Conservation (phyloP, 371 early-diverging fungal species). For the Mortierella sp. region DNA sequence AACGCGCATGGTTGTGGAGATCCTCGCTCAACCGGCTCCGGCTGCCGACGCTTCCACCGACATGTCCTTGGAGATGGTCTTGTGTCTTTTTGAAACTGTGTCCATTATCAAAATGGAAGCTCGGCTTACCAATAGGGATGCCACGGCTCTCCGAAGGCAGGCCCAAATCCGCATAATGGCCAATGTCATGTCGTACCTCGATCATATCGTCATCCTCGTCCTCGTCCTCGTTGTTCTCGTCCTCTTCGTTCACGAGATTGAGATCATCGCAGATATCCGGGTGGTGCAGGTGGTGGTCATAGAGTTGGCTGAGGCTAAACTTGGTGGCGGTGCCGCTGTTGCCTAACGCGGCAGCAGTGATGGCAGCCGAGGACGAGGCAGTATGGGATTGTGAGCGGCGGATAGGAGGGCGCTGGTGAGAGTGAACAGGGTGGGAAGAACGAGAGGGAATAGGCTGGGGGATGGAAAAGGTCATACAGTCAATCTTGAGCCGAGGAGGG, state of each 20-base stretch:
- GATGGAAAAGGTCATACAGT: conserved; percentile 50
- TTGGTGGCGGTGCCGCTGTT: conserved; percentile 1
- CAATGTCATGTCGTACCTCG: conserved; percentile 21
- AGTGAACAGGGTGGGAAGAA: conserved; percentile 46
- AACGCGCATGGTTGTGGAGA: conserved; percentile 4
- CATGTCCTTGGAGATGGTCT: conserved; percentile 10
- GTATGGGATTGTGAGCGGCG: conserved; percentile 45
- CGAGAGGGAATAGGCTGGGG: conserved; percentile 53
- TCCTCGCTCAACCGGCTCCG: conserved; percentile 7
- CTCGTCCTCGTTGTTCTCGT: conserved; percentile 6
- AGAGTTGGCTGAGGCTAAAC: conserved; percentile 27
- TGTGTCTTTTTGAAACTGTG: background rate
- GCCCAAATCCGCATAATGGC: conserved; percentile 28
- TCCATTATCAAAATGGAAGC: conserved; percentile 9
- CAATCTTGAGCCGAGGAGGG: background rate
- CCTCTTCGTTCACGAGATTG: background rate
- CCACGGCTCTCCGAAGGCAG: conserved; percentile 11
- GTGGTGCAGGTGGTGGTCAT: conserved; percentile 19
- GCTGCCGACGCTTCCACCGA: conserved; percentile 15
- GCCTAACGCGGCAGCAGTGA: background rate
- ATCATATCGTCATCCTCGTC: conserved; percentile 14
- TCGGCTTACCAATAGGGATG: conserved; percentile 38
- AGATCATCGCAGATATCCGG: conserved; percentile 13
- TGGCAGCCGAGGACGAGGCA: background rate
- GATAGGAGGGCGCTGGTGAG: conserved; percentile 46